Percentiles rank a stretch among this genome's conserved stretches.
Evolutionary conservation across 176 grass and related monocot genomes (phyloP).

Genomic region (Metroxylon sagu): DNA sequence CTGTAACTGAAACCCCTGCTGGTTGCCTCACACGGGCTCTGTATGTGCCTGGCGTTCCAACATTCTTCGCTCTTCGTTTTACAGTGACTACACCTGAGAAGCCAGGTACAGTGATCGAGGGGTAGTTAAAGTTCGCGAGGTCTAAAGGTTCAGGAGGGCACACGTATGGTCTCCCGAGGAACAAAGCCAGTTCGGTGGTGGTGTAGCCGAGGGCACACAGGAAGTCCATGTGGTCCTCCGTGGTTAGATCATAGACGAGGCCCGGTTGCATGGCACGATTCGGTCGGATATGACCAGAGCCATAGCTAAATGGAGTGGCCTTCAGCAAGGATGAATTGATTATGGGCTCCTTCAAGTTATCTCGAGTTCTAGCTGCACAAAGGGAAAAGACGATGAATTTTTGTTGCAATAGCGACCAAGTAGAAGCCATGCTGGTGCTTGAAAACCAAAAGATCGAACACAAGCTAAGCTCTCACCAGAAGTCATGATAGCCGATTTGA

Average conservation of each 20-base stretch:
- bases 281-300: slow-evolving; percentile 70
- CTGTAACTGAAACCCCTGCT: slow-evolving; percentile 50
- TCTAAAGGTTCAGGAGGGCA: slow-evolving; percentile 30
- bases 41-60: slow-evolving; percentile 44
- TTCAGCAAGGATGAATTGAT: slow-evolving; percentile 50
- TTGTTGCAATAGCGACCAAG: too few species aligned
- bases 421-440: too few species aligned
- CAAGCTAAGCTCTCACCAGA: slow-evolving; percentile 21
- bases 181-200: slow-evolving; percentile 45
- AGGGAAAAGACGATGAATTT: background rate
- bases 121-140: slow-evolving; percentile 80
- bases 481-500: slow-evolving; percentile 93
- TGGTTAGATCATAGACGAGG: slow-evolving; percentile 62
- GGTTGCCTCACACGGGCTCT: slow-evolving; percentile 32
- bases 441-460: too few species aligned
- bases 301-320: slow-evolving; percentile 76
- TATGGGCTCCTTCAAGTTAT: slow-evolving; percentile 54
- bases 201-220: slow-evolving; percentile 82
- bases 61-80: slow-evolving; percentile 60
- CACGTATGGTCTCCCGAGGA: slow-evolving; percentile 17
- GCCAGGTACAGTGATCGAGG: slow-evolving; percentile 56
- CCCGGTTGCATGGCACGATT: slow-evolving; percentile 73
- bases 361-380: slow-evolving; percentile 48
- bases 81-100: slow-evolving; percentile 32
- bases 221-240: slow-evolving; percentile 65